Evolutionary conservation across 1,139 yeast genomes (phyloP).

Genomic region (Protomyces inouyei): DNA sequence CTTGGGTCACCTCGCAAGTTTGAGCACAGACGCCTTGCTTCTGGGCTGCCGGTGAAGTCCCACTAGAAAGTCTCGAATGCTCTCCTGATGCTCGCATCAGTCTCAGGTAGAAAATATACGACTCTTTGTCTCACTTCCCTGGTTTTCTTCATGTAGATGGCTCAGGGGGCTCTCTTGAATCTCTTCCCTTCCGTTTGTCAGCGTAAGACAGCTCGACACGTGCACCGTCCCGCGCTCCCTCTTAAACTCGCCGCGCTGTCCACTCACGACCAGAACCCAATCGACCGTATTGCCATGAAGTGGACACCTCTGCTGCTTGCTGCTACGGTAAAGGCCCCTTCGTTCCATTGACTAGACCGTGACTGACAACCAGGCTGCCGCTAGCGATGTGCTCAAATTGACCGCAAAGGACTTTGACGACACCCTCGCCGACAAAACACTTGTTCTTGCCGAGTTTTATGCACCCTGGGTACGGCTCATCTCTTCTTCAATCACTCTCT

Average conservation of each 20-base stretch:
- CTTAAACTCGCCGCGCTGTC: neutral
- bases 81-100: neutral
- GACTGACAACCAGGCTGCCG: slow-evolving; percentile 46
- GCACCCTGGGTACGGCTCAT: slow-evolving; percentile 78
- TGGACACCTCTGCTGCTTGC: neutral
- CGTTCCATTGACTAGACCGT: too few relatives aligned
- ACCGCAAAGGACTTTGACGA: slow-evolving; percentile 50
- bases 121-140: too few relatives aligned
- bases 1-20: neutral
- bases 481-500: slow-evolving; percentile 30
- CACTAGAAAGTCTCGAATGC: neutral
- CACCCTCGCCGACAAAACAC: slow-evolving; percentile 64
- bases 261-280: neutral
- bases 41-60: neutral
- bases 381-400: slow-evolving; percentile 83
- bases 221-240: neutral
- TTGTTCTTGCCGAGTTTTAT: slow-evolving; percentile 88
- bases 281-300: neutral
- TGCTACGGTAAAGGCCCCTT: neutral
- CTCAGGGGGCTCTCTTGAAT: too few relatives aligned
- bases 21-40: neutral
- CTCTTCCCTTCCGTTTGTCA: neutral
- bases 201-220: neutral
- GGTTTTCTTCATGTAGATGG: too few relatives aligned
- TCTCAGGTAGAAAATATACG: neutral